Evolutionary conservation across 179 eudicot species (phyloP), one percentile per base, ranked within the genome.

Genomic region (Nepenthes alata): DNA sequence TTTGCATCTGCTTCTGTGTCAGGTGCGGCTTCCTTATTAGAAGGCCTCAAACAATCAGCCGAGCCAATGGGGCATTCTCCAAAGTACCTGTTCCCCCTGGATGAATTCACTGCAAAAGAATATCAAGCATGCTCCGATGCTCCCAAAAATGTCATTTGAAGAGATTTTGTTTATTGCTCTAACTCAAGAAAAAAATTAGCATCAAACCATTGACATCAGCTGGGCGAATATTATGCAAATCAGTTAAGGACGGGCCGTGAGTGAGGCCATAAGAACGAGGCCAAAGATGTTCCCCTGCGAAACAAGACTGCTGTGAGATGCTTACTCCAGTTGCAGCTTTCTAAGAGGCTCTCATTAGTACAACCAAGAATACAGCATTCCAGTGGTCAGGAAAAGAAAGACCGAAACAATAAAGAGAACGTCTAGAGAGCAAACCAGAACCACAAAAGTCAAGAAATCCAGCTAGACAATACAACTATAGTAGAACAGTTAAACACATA

Each of bases 211-310:
- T 82, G 34, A 62, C 78, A 67, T 82, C 86, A 25, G 83, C 81
- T 66, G 86, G 83, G 47, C 80, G 86, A 36, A 82, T 79, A 65
- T 82, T 82, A 67, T 82, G 80, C 71, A 82, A 65, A 80, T 82
- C 83, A 59, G 81, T 72, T 44, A 82, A 67, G 57, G 78, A 67
- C 58, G 78, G 78, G 45, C 77, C 48, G 14, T 41, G 60, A 35
- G 53, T 67, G 61, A 79, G 51, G 60, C 86, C 86, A 53, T 72
- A 82, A 4, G 81, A 82, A 36, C 78, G 79, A 57, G 86, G 86
- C 86, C 86, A 82, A 10, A 82, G 71, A 72, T 82, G 86, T 50
- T 82, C 86, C 68, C 83, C 86, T 82, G 70, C n/a, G 69, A 47
- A 60, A 55, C 53, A 50, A 13, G 11, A 50, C 4, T 4, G 10